Percentiles rank a stretch among this genome's conserved stretches.
phyloP scores from a whole-genome alignment of 2,329 filamentous ascomycete genomes.

The Aspergillus pseudoglaucus region DNA sequence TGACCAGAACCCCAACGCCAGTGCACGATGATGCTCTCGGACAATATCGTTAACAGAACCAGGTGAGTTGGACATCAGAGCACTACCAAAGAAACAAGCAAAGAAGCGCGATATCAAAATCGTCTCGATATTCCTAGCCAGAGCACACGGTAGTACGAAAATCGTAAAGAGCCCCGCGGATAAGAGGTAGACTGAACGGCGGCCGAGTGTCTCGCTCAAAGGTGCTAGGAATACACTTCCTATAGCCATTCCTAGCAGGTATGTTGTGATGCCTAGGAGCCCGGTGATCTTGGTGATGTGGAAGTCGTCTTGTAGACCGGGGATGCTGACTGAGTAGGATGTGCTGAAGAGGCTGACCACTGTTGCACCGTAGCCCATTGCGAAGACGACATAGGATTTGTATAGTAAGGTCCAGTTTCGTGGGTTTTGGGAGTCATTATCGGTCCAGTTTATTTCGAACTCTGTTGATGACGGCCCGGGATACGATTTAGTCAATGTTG shows the following conservation, averaged over 20 bases:
- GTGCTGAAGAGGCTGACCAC: conserved; percentile 12
- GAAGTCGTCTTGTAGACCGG: not conserved
- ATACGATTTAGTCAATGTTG: too few relatives aligned
- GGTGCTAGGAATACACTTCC: not conserved
- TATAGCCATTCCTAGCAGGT: not conserved
- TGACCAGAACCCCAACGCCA: conserved; percentile 40
- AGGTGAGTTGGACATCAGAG: conserved; percentile 72
- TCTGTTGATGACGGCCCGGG: not conserved
- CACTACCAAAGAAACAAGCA: conserved; percentile 54
- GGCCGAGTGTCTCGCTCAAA: too few relatives aligned
- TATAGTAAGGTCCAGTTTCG: conserved; percentile 12
- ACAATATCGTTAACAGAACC: conserved; percentile 76
- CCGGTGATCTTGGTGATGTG: not conserved
- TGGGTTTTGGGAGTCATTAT: conserved; percentile 11
- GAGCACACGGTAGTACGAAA: conserved; percentile 26
- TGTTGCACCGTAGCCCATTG: conserved; percentile 12
- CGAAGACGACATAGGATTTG: conserved; percentile 6
- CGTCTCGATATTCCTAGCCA: conserved; percentile 39
- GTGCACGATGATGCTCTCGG: conserved; percentile 64
- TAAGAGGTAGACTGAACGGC: too few relatives aligned
- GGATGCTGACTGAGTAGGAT: not conserved
- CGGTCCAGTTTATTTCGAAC: conserved; percentile 10
- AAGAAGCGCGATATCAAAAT: conserved; percentile 13
- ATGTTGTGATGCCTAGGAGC: not conserved
- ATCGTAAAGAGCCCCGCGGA: too few relatives aligned